These are phyloP conservation scores for Talaromyces sp. DNA, from an alignment of 2,329 filamentous ascomycete species.

Conservation along the genomic window DNA sequence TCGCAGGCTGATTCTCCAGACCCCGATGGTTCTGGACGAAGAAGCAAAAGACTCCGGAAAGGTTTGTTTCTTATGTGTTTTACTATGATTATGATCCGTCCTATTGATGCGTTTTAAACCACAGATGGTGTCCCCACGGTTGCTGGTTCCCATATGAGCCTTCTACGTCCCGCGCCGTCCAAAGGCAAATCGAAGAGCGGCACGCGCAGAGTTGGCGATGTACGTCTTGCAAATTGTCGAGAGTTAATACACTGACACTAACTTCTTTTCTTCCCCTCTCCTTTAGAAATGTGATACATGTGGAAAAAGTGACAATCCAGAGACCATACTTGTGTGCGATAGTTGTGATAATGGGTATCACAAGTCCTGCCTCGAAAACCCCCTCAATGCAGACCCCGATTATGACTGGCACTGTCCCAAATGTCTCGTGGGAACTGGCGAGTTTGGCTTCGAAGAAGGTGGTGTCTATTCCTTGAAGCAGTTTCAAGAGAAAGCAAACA, in stretches of 20 bases:
- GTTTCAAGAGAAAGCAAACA: conserved; percentile 92
- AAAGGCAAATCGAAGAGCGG: conserved; percentile 53
- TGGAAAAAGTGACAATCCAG: conserved; percentile 67
- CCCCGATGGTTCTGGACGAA: conserved; percentile 61
- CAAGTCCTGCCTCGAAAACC: conserved; percentile 81
- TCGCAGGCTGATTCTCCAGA: conserved; percentile 46
- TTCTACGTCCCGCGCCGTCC: conserved; percentile 71
- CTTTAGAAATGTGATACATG: conserved; percentile 79
- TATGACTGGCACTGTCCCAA: conserved; percentile 93
- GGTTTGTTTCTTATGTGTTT: conserved; percentile 44
- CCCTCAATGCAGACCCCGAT: conserved; percentile 68
- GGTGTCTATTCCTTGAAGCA: conserved; percentile 91
- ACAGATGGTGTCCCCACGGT: conserved; percentile 65
- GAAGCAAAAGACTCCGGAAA: conserved; percentile 91
- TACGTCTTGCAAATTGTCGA: conserved; percentile 25
- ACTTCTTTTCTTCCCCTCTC: neutral
- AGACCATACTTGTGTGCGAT: conserved; percentile 73
- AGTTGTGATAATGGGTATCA: conserved; percentile 89
- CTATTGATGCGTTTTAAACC: conserved; percentile 5
- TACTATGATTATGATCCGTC: neutral
- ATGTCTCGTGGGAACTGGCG: conserved; percentile 90
- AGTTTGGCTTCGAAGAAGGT: conserved; percentile 96
- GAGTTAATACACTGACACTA: conserved; percentile 20
- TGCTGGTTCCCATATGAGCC: conserved; percentile 93
- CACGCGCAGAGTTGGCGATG: conserved; percentile 53